These are phyloP conservation scores for Lagerstroemia fauriei DNA, from an alignment of 441 rosid species.

Conservation along the genomic window DNA sequence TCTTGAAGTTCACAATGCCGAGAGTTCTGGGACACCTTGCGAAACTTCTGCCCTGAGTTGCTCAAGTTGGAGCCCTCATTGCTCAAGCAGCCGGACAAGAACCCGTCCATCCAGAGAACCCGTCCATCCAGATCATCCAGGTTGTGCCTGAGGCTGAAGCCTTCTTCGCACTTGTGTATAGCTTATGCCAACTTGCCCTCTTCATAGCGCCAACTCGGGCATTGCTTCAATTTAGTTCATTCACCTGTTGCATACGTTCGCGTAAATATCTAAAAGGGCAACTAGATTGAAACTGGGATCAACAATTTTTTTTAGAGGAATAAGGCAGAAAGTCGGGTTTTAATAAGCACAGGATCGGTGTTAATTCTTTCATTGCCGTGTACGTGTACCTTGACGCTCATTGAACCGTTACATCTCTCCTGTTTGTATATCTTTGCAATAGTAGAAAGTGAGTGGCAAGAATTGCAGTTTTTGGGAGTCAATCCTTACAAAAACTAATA, in stretches of 20 bases:
- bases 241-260: conserved; percentile 8
- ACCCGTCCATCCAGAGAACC: conserved; percentile 58
- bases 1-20: conserved; percentile 46
- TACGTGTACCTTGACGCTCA: background rate
- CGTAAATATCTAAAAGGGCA: conserved; percentile 34
- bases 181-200: conserved; percentile 63
- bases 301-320: conserved; percentile 21
- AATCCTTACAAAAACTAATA: too few relatives aligned
- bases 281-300: conserved; percentile 18
- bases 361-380: conserved; percentile 27
- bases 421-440: background rate
- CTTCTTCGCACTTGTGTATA: conserved; percentile 77
- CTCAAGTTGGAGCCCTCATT: conserved; percentile 50
- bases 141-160: conserved; percentile 61
- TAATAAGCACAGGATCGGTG: conserved; percentile 21
- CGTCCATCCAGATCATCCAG: conserved; percentile 50
- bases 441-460: too few relatives aligned
- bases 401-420: background rate
- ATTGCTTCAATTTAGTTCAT: conserved; percentile 20
- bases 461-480: too few relatives aligned
- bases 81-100: conserved; percentile 59
- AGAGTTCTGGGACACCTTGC: conserved; percentile 54
- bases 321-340: conserved; percentile 16
- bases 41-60: conserved; percentile 68
- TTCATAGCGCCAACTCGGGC: conserved; percentile 32